Percentiles rank a stretch among this genome's conserved stretches.
Conservation (phyloP, 2,329 filamentous ascomycete genomes). For the Alternaria longipes region DNA sequence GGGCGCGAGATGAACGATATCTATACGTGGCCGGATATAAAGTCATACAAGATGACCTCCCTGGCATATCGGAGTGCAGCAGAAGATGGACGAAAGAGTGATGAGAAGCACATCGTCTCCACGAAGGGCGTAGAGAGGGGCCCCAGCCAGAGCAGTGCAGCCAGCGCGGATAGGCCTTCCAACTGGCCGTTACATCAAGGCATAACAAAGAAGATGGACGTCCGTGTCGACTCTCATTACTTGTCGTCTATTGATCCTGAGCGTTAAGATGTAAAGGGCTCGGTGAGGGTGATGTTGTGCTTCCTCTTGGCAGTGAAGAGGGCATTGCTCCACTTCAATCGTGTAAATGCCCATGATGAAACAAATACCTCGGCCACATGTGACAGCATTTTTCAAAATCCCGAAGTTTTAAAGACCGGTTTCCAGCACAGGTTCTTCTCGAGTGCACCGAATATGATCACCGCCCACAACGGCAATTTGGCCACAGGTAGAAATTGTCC, state of each 20-base stretch:
- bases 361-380: background rate
- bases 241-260: background rate
- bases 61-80: background rate
- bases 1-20: background rate
- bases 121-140: background rate
- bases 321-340: background rate
- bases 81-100: background rate
- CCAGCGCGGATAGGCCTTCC: background rate
- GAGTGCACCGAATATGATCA: background rate
- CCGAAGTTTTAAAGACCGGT: background rate
- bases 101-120: background rate
- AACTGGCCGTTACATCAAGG: background rate
- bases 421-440: background rate
- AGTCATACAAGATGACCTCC: background rate
- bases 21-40: background rate
- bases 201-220: slow-evolving; percentile 5
- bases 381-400: background rate
- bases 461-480: background rate
- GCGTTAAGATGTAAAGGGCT: background rate
- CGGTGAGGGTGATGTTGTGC: background rate
- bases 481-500: background rate
- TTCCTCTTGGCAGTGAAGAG: background rate
- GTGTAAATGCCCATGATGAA: background rate
- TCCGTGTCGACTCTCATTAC: background rate
- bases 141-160: background rate